Evolutionary conservation across 805 yeast species (phyloP).

Genomic region (Teunomyces aglyptinius): DNA sequence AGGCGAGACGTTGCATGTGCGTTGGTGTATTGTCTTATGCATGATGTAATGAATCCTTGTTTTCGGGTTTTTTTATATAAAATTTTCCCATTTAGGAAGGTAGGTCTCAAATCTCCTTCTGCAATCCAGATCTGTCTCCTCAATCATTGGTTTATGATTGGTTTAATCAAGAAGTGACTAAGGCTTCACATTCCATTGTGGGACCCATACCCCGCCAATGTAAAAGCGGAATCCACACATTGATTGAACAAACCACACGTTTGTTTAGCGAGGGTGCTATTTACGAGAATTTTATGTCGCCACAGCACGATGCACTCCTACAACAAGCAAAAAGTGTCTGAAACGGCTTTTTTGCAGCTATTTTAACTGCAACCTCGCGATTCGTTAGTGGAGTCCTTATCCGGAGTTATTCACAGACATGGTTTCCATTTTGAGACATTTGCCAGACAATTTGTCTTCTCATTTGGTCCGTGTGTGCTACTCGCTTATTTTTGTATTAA

Average conservation of each 20-base stretch:
- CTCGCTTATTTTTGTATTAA: background rate
- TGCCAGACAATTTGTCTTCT: background rate
- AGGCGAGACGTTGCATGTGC: background rate
- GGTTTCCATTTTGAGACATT: background rate
- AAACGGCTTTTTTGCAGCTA: slow-evolving; percentile 1
- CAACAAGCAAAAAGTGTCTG: background rate
- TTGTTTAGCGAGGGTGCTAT: background rate
- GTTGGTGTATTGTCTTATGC: background rate
- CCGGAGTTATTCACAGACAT: background rate
- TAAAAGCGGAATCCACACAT: too few relatives aligned
- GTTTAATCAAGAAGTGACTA: too few relatives aligned
- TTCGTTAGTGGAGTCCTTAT: background rate
- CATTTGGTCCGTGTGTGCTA: background rate
- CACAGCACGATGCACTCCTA: too few relatives aligned
- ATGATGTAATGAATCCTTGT: background rate
- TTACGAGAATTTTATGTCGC: background rate
- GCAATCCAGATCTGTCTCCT: too few relatives aligned
- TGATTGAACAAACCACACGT: too few relatives aligned
- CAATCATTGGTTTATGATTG: too few relatives aligned
- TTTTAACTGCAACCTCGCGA: background rate
- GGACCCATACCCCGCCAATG: too few relatives aligned
- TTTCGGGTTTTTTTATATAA: background rate
- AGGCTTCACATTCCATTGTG: too few relatives aligned
- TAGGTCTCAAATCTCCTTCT: background rate
- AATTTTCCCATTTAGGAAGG: background rate